Conservation (phyloP, 1,284 basidiomycete species). For the Cryptococcus jaspeensis region DNA sequence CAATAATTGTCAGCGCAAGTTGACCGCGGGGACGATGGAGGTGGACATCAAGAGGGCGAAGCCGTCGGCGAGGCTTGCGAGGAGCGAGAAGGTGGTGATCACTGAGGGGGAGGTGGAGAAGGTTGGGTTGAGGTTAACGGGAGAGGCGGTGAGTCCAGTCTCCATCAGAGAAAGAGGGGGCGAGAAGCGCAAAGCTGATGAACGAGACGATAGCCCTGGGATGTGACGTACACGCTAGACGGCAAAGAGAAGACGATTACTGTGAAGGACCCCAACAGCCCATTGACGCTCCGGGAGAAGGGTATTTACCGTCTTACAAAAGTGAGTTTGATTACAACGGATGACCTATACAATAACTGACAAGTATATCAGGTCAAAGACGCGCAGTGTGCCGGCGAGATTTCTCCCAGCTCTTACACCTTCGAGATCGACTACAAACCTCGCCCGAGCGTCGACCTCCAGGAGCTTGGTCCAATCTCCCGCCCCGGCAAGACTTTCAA, state of each 20-base stretch:
- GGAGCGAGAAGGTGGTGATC: conserved; percentile 62
- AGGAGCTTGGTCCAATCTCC: conserved; percentile 54
- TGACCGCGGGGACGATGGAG: conserved; percentile 75
- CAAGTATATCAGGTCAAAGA: conserved; percentile 64
- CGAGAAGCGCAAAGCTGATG: conserved; percentile 4
- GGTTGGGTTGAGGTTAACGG: conserved; percentile 78
- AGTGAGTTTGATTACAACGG: conserved; percentile 52
- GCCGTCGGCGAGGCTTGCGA: conserved; percentile 77
- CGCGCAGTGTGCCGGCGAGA: conserved; percentile 75
- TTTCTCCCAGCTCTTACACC: conserved; percentile 61
- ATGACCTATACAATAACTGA: neutral
- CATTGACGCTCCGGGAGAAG: conserved; percentile 65
- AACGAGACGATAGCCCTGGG: conserved; percentile 68
- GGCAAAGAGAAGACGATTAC: conserved; percentile 56
- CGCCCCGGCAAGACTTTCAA: conserved; percentile 65
- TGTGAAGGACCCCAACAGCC: conserved; percentile 66
- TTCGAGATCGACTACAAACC: conserved; percentile 62
- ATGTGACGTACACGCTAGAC: conserved; percentile 66
- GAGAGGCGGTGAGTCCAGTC: conserved; percentile 66
- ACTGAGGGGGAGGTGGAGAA: conserved; percentile 72
- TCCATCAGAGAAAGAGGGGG: neutral
- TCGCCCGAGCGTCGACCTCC: conserved; percentile 57
- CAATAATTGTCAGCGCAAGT: conserved; percentile 76
- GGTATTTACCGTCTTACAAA: conserved; percentile 74
- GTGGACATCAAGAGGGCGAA: conserved; percentile 84